A percentile compares a stretch with the other conserved stretches of the same genome.
These are phyloP conservation scores for Populus alba DNA, from an alignment of 345 rosid genomes.

Conservation along the genomic window DNA sequence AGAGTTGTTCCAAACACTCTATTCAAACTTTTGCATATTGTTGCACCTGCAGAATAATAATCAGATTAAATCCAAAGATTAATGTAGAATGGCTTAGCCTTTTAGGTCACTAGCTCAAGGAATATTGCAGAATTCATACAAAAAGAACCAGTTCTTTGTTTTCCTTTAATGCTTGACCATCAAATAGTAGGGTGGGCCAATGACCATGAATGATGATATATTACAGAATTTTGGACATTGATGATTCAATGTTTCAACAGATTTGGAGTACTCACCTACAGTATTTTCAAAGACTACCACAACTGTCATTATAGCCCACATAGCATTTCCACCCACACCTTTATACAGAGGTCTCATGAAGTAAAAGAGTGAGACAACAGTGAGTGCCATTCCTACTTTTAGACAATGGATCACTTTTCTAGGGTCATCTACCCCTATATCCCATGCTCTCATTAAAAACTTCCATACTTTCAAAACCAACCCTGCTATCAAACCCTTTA, in stretches of 20 bases:
- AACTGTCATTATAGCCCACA: slow-evolving; percentile 60
- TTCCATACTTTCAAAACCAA: slow-evolving; percentile 20
- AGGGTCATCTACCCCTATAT: slow-evolving; percentile 36
- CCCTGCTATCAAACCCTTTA: slow-evolving; percentile 18
- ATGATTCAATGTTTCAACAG: background rate
- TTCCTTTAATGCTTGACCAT: background rate
- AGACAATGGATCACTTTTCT: slow-evolving; percentile 46
- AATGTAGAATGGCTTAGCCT: background rate
- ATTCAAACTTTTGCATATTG: slow-evolving; percentile 38
- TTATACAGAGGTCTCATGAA: slow-evolving; percentile 45
- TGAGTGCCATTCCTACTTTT: slow-evolving; percentile 44
- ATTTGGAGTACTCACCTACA: slow-evolving; percentile 32
- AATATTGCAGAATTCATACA: background rate
- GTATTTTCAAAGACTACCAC: slow-evolving; percentile 46
- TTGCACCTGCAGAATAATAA: slow-evolving; percentile 34
- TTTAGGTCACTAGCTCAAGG: background rate
- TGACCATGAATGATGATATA: background rate
- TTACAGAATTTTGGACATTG: background rate
- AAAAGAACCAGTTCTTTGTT: background rate
- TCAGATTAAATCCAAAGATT: background rate
- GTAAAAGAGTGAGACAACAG: slow-evolving; percentile 39
- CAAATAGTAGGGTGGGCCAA: background rate
- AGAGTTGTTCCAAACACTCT: slow-evolving; percentile 41
- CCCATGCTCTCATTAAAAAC: slow-evolving; percentile 36
- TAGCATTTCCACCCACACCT: slow-evolving; percentile 49